Conservation (phyloP, 495 filamentous ascomycete species). For the Friedmanniomyces endolithicus region DNA sequence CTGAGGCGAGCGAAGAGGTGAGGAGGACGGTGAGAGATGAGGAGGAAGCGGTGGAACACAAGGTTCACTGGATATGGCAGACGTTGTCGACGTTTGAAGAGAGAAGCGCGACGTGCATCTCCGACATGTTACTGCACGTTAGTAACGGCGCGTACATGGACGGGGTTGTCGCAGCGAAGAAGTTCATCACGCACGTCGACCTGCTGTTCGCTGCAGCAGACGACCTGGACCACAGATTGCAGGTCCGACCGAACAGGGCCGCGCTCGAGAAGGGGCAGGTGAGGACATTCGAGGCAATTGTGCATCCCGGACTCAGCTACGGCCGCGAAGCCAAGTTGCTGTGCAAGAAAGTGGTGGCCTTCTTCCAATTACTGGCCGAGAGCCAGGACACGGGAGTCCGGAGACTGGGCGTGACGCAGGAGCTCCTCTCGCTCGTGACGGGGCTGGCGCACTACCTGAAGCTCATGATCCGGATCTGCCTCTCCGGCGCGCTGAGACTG, state of each 20-base stretch:
- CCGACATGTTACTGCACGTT: slow-evolving; percentile 97
- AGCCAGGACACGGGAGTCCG: slow-evolving; percentile 80
- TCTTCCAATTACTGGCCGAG: slow-evolving; percentile 87
- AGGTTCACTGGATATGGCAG: slow-evolving; percentile 97
- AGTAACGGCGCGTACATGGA: slow-evolving; percentile 96
- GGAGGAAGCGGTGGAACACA: slow-evolving; percentile 93
- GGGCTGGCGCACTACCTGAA: slow-evolving; percentile 97
- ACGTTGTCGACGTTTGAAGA: slow-evolving; percentile 95
- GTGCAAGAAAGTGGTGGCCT: slow-evolving; percentile 98
- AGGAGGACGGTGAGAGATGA: slow-evolving; percentile 65
- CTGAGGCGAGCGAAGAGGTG: slow-evolving; percentile 58
- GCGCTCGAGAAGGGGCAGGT: slow-evolving; percentile 20
- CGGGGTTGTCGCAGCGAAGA: slow-evolving; percentile 89
- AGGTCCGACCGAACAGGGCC: slow-evolving; percentile 62
- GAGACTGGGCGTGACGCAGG: slow-evolving; percentile 91
- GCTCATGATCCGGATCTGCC: slow-evolving; percentile 88
- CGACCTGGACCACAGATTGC: slow-evolving; percentile 61
- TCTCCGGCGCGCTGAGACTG: slow-evolving; percentile 83
- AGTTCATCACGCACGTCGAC: slow-evolving; percentile 92
- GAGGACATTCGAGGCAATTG: slow-evolving; percentile 15
- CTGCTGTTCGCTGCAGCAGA: slow-evolving; percentile 85
- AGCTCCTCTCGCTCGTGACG: slow-evolving; percentile 86
- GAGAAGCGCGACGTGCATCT: slow-evolving; percentile 94
- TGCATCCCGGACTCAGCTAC: slow-evolving; percentile 57
- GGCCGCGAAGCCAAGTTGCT: slow-evolving; percentile 90